Percentiles rank a stretch among this genome's conserved stretches.
Conservation (phyloP, 441 rosid species). For the Pelargonium cotyledonis region DNA sequence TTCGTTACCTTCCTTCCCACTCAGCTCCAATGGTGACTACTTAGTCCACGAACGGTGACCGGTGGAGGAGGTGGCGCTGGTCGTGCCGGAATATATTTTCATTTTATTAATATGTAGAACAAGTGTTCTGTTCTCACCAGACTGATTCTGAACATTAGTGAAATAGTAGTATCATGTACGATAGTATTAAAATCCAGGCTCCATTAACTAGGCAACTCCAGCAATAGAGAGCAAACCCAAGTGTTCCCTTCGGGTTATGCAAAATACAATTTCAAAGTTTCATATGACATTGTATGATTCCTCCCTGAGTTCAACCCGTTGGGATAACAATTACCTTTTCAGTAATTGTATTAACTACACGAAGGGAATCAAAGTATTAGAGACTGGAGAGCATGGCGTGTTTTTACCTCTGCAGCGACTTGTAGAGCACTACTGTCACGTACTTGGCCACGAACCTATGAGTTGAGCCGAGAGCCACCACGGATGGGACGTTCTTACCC, state of each 20-base stretch:
- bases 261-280: slow-evolving; percentile 18
- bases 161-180: no score
- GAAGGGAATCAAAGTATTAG: slow-evolving; percentile 12
- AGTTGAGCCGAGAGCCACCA: slow-evolving; percentile 90
- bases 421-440: slow-evolving; percentile 85
- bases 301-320: slow-evolving; percentile 13
- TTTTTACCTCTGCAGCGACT: slow-evolving; percentile 63
- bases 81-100: no score
- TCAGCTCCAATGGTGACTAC: no score
- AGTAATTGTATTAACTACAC: slow-evolving; percentile 21
- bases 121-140: no score
- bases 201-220: no score
- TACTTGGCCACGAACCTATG: slow-evolving; percentile 75
- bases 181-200: no score
- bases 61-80: no score
- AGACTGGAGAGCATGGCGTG: neutral
- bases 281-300: neutral
- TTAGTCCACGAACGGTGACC: no score
- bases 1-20: no score
- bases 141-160: no score
- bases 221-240: no score
- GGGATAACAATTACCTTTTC: slow-evolving; percentile 15
- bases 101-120: no score
- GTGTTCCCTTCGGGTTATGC: slow-evolving; percentile 12
- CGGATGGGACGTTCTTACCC: slow-evolving; percentile 66